Percentiles rank a stretch among this genome's conserved stretches.
Conservation (phyloP, 352 stramenopile species). For the Globisporangium cystogenes region DNA sequence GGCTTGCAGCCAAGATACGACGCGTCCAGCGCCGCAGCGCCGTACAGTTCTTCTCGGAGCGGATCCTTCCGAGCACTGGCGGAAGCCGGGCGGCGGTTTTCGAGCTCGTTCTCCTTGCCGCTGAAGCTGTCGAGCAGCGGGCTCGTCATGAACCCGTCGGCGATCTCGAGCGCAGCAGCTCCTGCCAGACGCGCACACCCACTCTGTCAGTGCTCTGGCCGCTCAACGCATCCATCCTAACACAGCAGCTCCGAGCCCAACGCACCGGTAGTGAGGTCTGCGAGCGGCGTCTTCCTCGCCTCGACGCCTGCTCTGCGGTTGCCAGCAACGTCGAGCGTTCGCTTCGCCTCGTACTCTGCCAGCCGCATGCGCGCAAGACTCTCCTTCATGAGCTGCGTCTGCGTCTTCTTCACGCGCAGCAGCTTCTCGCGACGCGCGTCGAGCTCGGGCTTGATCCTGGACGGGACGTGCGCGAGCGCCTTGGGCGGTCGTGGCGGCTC, state of each 20-base stretch:
- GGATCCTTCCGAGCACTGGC: slow-evolving; percentile 18
- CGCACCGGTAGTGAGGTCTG: slow-evolving; percentile 54
- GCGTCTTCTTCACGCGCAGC: slow-evolving; percentile 71
- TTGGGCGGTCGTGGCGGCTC: neutral
- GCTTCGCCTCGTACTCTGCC: slow-evolving; percentile 47
- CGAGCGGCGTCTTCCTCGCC: slow-evolving; percentile 35
- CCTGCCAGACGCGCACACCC: slow-evolving; percentile 21
- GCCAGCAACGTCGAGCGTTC: slow-evolving; percentile 16
- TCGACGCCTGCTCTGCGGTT: neutral
- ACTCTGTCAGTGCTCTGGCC: neutral
- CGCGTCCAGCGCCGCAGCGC: slow-evolving; percentile 29
- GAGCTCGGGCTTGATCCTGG: slow-evolving; percentile 66
- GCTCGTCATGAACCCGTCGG: slow-evolving; percentile 71
- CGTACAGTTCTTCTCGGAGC: slow-evolving; percentile 64
- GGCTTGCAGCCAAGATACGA: slow-evolving; percentile 49
- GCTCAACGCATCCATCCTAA: too few relatives aligned
- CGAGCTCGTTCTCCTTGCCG: slow-evolving; percentile 8
- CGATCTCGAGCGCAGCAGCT: slow-evolving; percentile 75
- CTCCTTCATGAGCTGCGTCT: slow-evolving; percentile 73
- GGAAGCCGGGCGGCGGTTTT: neutral
- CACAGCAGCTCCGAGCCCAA: too few relatives aligned
- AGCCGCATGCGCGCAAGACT: slow-evolving; percentile 44
- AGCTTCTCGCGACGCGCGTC: slow-evolving; percentile 44
- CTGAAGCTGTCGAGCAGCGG: slow-evolving; percentile 67
- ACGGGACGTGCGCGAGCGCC: slow-evolving; percentile 36